Conservation (phyloP, 2,329 filamentous ascomycete genomes). For the Phaeosphaeria sp. region DNA sequence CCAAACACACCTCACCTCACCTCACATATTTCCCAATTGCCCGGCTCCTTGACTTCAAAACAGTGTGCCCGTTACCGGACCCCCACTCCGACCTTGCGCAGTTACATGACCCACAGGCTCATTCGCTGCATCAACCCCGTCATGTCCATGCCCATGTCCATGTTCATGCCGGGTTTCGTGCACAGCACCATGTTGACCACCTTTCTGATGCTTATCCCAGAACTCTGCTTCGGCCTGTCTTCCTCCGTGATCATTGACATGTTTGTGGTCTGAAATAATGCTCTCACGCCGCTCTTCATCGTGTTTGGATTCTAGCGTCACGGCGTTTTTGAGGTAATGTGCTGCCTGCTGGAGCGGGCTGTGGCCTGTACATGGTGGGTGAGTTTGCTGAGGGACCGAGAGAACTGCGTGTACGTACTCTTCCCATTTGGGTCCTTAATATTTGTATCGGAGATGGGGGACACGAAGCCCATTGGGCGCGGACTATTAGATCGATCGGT, state of each 20-base stretch:
- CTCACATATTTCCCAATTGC: background rate
- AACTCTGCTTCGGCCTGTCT: conserved; percentile 1
- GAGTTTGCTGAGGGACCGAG: too few relatives aligned
- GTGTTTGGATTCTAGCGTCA: conserved; percentile 1
- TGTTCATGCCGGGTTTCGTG: background rate
- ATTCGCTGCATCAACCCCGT: background rate
- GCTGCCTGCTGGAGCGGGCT: conserved; percentile 1
- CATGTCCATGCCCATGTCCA: background rate
- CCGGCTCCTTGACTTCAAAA: background rate
- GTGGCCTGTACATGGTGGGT: background rate
- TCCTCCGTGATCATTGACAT: conserved; percentile 5
- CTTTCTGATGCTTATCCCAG: conserved; percentile 2
- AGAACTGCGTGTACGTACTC: background rate
- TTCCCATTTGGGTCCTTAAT: background rate
- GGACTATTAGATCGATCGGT: background rate
- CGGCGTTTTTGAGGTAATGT: conserved; percentile 7
- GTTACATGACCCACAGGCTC: background rate
- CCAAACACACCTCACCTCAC: too few relatives aligned
- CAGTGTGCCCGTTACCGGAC: background rate
- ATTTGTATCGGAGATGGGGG: conserved; percentile 7
- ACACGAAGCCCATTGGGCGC: conserved; percentile 6
- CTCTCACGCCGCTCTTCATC: conserved; percentile 2
- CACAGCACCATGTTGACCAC: background rate
- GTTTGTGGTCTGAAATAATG: conserved; percentile 1
- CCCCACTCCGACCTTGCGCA: background rate